phyloP scores from a whole-genome alignment of 352 stramenopile genomes.

The Pythium dissotocum region DNA sequence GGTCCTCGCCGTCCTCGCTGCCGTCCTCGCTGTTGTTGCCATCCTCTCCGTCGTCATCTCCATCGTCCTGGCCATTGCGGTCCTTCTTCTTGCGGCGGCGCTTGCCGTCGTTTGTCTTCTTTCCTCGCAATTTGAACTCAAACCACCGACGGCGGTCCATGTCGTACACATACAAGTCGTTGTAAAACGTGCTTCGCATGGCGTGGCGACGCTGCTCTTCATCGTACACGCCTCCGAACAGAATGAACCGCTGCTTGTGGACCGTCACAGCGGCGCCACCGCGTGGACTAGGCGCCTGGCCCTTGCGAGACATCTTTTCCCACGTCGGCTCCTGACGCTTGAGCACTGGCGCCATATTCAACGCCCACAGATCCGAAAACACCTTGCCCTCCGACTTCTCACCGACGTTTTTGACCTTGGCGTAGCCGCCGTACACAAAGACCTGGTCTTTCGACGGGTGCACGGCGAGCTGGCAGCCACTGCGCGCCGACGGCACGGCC shows the following conservation, averaged over 20 bases:
- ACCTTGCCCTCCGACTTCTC: constrained; percentile 93
- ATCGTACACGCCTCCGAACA: constrained; percentile 97
- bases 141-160: constrained; percentile 97
- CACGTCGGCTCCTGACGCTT: constrained; percentile 91
- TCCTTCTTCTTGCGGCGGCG: constrained; percentile 67
- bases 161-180: constrained; percentile 97
- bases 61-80: constrained; percentile 30
- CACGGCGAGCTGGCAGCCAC: constrained; percentile 82
- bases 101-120: constrained; percentile 67
- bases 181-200: constrained; percentile 94
- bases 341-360: constrained; percentile 92
- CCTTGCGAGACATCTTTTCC: constrained; percentile 93
- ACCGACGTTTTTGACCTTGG: constrained; percentile 92
- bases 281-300: constrained; percentile 76
- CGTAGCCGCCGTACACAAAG: constrained; percentile 95
- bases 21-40: constrained; percentile 47
- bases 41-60: constrained; percentile 35
- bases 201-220: constrained; percentile 84
- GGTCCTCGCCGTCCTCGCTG: constrained; percentile 47
- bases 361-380: constrained; percentile 94
- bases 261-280: constrained; percentile 81
- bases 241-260: constrained; percentile 95
- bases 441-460: constrained; percentile 88
- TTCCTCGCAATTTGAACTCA: constrained; percentile 87
- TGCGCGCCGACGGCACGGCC: constrained; percentile 64